phyloP scores from a whole-genome alignment of 75 land plant species.

The Picea glauca region DNA sequence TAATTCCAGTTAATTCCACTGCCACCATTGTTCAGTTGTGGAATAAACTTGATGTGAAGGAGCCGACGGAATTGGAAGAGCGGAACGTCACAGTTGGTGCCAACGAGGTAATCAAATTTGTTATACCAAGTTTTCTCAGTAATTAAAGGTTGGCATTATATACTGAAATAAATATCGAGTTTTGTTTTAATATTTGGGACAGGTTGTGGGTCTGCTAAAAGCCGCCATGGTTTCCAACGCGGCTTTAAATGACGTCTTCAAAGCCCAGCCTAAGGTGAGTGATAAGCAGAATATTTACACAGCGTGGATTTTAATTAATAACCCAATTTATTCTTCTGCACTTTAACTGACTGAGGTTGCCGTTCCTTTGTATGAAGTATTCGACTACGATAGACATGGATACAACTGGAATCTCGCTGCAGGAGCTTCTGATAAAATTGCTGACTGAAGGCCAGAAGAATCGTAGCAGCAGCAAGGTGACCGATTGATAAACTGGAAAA shows the following conservation, averaged over 20 bases:
- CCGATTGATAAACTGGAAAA: too few relatives aligned
- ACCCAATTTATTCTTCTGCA: too few relatives aligned
- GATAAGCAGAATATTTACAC: too few relatives aligned
- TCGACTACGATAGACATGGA: not conserved
- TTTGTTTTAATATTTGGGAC: not conserved
- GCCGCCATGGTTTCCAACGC: not conserved
- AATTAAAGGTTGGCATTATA: not conserved
- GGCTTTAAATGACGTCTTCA: constrained; percentile 3
- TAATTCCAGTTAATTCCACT: not conserved
- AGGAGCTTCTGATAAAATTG: not conserved
- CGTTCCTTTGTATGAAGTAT: too few relatives aligned
- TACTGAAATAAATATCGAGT: too few relatives aligned
- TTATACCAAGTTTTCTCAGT: too few relatives aligned
- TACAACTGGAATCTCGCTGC: not conserved
- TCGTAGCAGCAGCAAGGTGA: too few relatives aligned
- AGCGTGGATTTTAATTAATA: too few relatives aligned
- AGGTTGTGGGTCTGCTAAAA: constrained; percentile 2
- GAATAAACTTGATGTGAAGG: not conserved
- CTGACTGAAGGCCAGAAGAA: not conserved
- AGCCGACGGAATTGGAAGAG: constrained; percentile 2
- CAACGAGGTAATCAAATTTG: not conserved
- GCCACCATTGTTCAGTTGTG: constrained; percentile 4
- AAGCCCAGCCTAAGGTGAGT: not conserved
- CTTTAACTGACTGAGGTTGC: too few relatives aligned
- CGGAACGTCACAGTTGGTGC: not conserved